Base-by-base conservation (phyloP, 2,329 filamentous ascomycete genomes). In the Fusarium goolgardi region DNA sequence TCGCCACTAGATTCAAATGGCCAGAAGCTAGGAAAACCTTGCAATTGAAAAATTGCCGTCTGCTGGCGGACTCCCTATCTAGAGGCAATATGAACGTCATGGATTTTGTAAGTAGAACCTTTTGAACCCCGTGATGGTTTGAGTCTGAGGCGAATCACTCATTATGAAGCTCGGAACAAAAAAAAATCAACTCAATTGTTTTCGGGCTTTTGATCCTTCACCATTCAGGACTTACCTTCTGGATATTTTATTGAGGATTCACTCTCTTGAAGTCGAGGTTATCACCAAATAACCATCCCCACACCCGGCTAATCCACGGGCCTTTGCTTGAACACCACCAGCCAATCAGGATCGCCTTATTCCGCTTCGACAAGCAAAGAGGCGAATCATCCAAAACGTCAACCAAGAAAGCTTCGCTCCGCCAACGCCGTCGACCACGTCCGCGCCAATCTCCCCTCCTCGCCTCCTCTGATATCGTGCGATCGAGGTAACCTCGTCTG, bases 291-390 rank as follows among this genome's bases (percentile, higher is more conserved):
- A 44, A 29, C 21, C 12, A 32, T 51, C 51, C 27, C 65, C 61
- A 55, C 44, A 21, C 9, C 16, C 75, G 76, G 76, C 63, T 78
- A 77, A 78, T 71, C 72, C 49, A 66, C 75, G 76, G 71, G 29
- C 15, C 6, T 23, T 16, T 2, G n/a, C 31, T 25, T 3, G 21
- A 13, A 5, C 8, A 3, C 13, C 9, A 7, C 21, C 59, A 60
- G 45, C 76, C 76, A 78, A 78, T 78, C 75, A 78, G 45, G 45
- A 49, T n/a, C 45, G 56, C 52, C 63, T 69, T 67, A 77, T 77
- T 77, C 74, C 62, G 55, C 57, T 63, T 57, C 65, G 44, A 45
- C 61, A 69, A 69, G 60, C 67, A 61, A 59, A 70, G 72, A 75
- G 74, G 75, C 75, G 73, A 76, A 78, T 71, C 50, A 65, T 66